Evolutionary conservation across 805 yeast genomes (phyloP), one percentile per base, ranked within the genome.

Genomic region (Ogataea populi-albae): DNA sequence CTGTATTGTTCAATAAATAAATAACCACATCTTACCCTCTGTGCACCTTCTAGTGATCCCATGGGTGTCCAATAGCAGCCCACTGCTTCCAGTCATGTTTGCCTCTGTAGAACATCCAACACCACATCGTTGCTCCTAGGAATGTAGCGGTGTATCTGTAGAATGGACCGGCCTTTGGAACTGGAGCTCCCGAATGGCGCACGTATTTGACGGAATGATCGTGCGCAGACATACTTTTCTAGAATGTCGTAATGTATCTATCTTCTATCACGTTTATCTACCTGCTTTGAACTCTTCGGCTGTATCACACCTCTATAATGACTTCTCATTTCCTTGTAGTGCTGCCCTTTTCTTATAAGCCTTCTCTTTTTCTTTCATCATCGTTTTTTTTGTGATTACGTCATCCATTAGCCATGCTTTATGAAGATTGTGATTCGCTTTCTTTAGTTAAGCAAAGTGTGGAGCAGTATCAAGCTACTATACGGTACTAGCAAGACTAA

Each of bases 91-190:
- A 79, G 51, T 79, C 91, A 57, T 83, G 79, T 64, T 81, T 79
- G 29, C 84, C 69, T 59, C 95, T 72, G 71, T 83, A 86, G 55
- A 86, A 71, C 44, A 86, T 73, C 85, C 91, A 86, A 63, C 85
- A 86, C 85, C 93, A 84, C 86, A 84, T 81, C 35, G 88, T 72
- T 25, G 91, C 95, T 8, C 95, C 95, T 27, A 86, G 69, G 15
- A 71, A 59, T 50, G 81, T 81, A 30, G 86, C 73, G 15, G 80
- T 71, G 61, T 77, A 68, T 39, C 74, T 70, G 52, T 80, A 73
- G 26, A 72, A 62, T 2, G 73, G 64, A 26, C 78, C 75, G 14
- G 77, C 78, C 49, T 81, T 80, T 21, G 93, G 91, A 41, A 69
- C 69, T 29, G 83, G 77, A 23, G 77, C 75, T 15, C 73, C 73